These are phyloP conservation scores for Hamigera avellanea DNA, from an alignment of 495 filamentous ascomycete species.

Conservation along the genomic window DNA sequence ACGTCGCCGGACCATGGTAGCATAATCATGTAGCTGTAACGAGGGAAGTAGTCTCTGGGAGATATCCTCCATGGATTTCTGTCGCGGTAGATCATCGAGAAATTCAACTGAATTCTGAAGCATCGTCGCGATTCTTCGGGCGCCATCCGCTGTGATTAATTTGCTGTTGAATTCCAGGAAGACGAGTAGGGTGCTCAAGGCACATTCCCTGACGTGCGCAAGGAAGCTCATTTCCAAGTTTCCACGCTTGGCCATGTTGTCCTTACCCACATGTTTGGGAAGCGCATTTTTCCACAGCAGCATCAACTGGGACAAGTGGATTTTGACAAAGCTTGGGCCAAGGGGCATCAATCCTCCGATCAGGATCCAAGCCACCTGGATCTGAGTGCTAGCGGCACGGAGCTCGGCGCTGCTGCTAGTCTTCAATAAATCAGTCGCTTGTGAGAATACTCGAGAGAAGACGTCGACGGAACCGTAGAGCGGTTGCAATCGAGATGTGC, in stretches of 20 bases:
- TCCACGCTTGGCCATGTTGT: conserved; percentile 71
- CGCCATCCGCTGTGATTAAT: conserved; percentile 85
- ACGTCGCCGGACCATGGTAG: conserved; percentile 83
- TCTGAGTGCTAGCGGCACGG: conserved; percentile 82
- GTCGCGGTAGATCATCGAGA: conserved; percentile 66
- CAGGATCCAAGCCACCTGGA: conserved; percentile 95
- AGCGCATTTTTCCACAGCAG: conserved; percentile 97
- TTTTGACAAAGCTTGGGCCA: conserved; percentile 97
- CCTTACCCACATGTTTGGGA: conserved; percentile 83
- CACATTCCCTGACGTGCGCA: conserved; percentile 90
- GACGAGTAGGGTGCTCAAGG: conserved; percentile 76
- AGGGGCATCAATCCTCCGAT: conserved; percentile 95
- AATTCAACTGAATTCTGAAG: conserved; percentile 92
- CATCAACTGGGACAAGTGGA: conserved; percentile 88
- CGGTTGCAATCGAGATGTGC: conserved; percentile 76
- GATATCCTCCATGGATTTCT: conserved; percentile 82
- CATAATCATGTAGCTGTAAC: conserved; percentile 81
- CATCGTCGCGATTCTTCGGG: conserved; percentile 85
- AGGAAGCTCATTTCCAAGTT: conserved; percentile 84
- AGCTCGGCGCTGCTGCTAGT: conserved; percentile 86
- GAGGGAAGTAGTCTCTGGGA: conserved; percentile 74
- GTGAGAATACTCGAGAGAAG: conserved; percentile 79
- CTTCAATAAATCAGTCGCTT: conserved; percentile 87
- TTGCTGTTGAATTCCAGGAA: conserved; percentile 93
- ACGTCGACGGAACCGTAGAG: conserved; percentile 93